Evolutionary conservation across 2,329 filamentous ascomycete genomes (phyloP).

Genomic region (Xylariomycetidae sp.): DNA sequence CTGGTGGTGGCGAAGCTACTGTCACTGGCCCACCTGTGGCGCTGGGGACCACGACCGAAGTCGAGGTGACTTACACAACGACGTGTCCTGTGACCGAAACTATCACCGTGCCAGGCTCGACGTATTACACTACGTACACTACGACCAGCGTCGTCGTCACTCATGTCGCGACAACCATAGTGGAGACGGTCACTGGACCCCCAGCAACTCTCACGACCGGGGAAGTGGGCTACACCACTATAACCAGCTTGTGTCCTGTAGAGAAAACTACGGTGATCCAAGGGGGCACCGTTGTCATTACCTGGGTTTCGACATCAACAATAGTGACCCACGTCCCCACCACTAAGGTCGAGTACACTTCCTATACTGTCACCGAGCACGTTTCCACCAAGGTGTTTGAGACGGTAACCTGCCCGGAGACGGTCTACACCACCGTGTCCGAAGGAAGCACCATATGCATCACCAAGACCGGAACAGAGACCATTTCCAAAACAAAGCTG

Average conservation of each 20-base stretch:
- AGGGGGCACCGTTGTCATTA: constrained; percentile 35
- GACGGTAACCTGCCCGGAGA: constrained; percentile 36
- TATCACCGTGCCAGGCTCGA: constrained; percentile 30
- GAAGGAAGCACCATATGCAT: constrained; percentile 35
- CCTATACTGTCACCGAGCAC: constrained; percentile 25
- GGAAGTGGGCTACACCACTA: constrained; percentile 35
- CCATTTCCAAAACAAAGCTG: constrained; percentile 32
- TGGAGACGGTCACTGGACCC: constrained; percentile 30
- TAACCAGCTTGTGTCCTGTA: constrained; percentile 40
- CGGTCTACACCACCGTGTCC: constrained; percentile 38
- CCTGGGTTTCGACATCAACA: constrained; percentile 35
- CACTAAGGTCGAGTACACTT: constrained; percentile 24
- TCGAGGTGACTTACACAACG: constrained; percentile 36
- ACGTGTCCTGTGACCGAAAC: constrained; percentile 27
- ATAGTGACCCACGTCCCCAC: constrained; percentile 26
- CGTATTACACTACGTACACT: constrained; percentile 36
- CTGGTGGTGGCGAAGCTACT: constrained; percentile 26
- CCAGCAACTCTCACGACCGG: constrained; percentile 32
- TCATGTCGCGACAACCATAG: constrained; percentile 23
- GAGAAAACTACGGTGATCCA: constrained; percentile 40
- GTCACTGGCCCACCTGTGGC: constrained; percentile 33
- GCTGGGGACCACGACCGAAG: constrained; percentile 28
- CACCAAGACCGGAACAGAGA: constrained; percentile 39
- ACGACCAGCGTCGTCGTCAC: constrained; percentile 38
- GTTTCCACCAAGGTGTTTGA: constrained; percentile 25